Conservation (phyloP, 345 rosid species). For the Arabis alpina region DNA sequence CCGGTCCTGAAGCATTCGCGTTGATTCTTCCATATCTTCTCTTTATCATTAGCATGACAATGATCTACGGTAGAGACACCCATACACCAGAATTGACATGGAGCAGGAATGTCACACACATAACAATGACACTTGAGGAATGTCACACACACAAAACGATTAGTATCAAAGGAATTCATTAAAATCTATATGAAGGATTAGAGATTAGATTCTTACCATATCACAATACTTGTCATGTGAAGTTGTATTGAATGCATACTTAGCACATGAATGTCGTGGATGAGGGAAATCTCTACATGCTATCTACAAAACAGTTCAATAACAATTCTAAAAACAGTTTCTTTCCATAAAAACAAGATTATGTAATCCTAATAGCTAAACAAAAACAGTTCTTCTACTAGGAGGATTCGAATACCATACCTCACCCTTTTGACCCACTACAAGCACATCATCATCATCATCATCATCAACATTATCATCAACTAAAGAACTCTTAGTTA, state of each 20-base stretch:
- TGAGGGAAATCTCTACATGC: slow-evolving; percentile 96
- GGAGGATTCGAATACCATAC: not conserved
- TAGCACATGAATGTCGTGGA: slow-evolving; percentile 76
- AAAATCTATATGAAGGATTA: not conserved
- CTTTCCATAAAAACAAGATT: not conserved
- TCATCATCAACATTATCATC: slow-evolving; percentile 4
- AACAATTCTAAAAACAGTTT: not conserved
- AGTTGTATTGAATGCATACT: slow-evolving; percentile 61
- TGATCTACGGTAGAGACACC: slow-evolving; percentile 55
- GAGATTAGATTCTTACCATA: slow-evolving; percentile 51
- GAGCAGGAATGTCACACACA: slow-evolving; percentile 84
- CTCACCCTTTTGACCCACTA: slow-evolving; percentile 45
- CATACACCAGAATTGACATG: slow-evolving; percentile 66
- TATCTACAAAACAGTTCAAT: slow-evolving; percentile 52
- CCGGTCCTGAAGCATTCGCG: slow-evolving; percentile 54
- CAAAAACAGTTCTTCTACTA: too few relatives aligned
- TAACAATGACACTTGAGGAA: slow-evolving; percentile 78
- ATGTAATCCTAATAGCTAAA: not conserved
- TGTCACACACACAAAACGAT: not conserved
- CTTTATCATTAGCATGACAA: slow-evolving; percentile 86
- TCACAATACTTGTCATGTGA: slow-evolving; percentile 62
- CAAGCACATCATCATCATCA: slow-evolving; percentile 42
- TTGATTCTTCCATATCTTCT: slow-evolving; percentile 59
- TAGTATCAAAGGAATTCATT: not conserved
- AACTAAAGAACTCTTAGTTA: not conserved